Evolutionary conservation across 331 rosid species (phyloP).

Genomic region (Ulmus americana): DNA sequence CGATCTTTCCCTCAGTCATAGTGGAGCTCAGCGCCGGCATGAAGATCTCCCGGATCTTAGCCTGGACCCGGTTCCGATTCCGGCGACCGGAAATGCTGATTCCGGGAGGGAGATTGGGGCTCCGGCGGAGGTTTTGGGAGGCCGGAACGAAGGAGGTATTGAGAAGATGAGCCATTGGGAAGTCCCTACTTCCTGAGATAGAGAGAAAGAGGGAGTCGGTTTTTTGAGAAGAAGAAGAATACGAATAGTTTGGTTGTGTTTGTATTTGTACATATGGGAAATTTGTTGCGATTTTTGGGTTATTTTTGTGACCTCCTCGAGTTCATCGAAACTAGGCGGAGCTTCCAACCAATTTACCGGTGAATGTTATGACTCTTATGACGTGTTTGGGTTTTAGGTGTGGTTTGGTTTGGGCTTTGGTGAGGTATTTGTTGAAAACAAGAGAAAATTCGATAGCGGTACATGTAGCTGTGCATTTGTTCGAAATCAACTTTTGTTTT

Average conservation of each 20-base stretch:
- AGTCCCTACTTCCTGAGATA: not conserved
- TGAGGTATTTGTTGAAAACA: too few relatives aligned
- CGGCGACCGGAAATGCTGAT: slow-evolving; percentile 17
- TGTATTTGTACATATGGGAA: not conserved
- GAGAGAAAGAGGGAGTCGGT: not conserved
- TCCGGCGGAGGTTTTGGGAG: slow-evolving; percentile 40
- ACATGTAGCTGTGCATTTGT: too few relatives aligned
- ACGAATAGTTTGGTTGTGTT: not conserved
- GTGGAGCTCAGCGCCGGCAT: slow-evolving; percentile 96
- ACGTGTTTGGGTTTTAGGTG: too few relatives aligned
- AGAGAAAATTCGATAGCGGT: too few relatives aligned
- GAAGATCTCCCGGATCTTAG: slow-evolving; percentile 89
- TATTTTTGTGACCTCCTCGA: slow-evolving; percentile 28
- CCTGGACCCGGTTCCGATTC: slow-evolving; percentile 31
- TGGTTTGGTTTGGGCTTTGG: too few relatives aligned
- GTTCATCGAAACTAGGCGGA: slow-evolving; percentile 78
- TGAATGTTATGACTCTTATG: slow-evolving; percentile 2
- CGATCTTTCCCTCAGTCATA: slow-evolving; percentile 91
- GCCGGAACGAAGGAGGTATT: slow-evolving; percentile 47
- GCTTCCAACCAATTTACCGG: slow-evolving; percentile 45
- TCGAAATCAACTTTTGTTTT: too few relatives aligned
- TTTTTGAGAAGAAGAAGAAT: slow-evolving; percentile 2
- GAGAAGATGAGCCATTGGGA: slow-evolving; percentile 69
- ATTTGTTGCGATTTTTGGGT: not conserved
- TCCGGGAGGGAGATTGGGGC: not conserved